A percentile compares a stretch with the other conserved stretches of the same genome.
Conservation (phyloP, 768 basidiomycete genomes). For the Cystobasidium ongulense region DNA sequence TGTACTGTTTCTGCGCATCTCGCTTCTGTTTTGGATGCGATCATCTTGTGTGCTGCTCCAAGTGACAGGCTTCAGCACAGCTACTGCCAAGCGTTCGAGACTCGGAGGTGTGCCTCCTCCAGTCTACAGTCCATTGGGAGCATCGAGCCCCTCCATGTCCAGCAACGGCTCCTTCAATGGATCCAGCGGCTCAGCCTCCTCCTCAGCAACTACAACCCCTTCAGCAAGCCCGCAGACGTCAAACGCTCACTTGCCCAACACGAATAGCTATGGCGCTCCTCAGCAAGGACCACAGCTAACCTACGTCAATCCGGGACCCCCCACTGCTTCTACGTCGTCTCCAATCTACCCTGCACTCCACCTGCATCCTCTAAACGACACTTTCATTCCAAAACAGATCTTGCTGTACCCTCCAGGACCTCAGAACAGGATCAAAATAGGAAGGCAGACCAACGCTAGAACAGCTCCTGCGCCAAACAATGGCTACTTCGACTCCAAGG, state of each 20-base stretch:
- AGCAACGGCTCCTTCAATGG: slow-evolving; percentile 12
- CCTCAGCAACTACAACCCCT: slow-evolving; percentile 1
- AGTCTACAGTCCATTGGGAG: slow-evolving; percentile 14
- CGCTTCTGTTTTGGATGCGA: neutral
- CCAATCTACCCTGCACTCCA: slow-evolving; percentile 48
- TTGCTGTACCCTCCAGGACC: slow-evolving; percentile 53
- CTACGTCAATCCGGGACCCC: neutral
- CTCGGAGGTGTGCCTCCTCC: slow-evolving; percentile 1
- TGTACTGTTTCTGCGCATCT: neutral
- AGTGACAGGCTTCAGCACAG: neutral
- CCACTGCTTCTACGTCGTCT: neutral
- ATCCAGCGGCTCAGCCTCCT: slow-evolving; percentile 3
- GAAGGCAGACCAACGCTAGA: slow-evolving; percentile 90
- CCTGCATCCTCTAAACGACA: slow-evolving; percentile 86
- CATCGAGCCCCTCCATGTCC: slow-evolving; percentile 4
- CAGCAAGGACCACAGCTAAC: neutral
- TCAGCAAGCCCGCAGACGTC: slow-evolving; percentile 1
- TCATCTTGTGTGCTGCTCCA: neutral
- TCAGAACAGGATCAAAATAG: slow-evolving; percentile 58
- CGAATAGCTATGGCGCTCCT: neutral
- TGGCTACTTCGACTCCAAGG: slow-evolving; percentile 94
- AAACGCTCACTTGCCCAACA: slow-evolving; percentile 1
- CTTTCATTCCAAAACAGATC: slow-evolving; percentile 89
- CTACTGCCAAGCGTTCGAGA: neutral
- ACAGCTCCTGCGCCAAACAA: slow-evolving; percentile 82